These are phyloP conservation scores for Tanozyma kutaoensis DNA, from an alignment of 805 yeast species.

Conservation along the genomic window DNA sequence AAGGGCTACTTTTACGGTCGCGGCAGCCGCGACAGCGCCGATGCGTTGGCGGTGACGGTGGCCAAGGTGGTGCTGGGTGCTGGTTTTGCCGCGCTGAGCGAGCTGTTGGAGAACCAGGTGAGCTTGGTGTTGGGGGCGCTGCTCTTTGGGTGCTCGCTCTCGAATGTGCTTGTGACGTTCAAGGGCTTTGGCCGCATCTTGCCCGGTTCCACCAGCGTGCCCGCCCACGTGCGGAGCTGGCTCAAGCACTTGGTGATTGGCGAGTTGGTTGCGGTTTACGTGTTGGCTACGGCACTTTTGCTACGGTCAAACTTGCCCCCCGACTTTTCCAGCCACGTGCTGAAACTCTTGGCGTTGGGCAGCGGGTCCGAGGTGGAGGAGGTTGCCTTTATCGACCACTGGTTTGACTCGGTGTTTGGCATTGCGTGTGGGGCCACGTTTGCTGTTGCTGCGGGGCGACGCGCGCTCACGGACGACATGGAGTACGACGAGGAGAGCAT, in stretches of 20 bases:
- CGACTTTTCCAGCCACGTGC: slow-evolving; percentile 26
- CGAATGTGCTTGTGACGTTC: slow-evolving; percentile 50
- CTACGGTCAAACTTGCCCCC: slow-evolving; percentile 35
- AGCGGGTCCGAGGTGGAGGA: slow-evolving; percentile 17
- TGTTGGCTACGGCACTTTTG: slow-evolving; percentile 36
- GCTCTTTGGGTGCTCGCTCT: slow-evolving; percentile 48
- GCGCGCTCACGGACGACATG: slow-evolving; percentile 2
- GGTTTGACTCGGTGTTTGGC: slow-evolving; percentile 41
- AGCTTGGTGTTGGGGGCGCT: slow-evolving; percentile 43
- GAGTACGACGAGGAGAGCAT: slow-evolving; percentile 22
- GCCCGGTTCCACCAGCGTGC: slow-evolving; percentile 9
- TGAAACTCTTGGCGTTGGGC: slow-evolving; percentile 22
- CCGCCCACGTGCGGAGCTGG: slow-evolving; percentile 12
- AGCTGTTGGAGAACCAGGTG: slow-evolving; percentile 28
- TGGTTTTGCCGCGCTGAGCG: slow-evolving; percentile 11
- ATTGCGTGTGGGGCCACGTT: slow-evolving; percentile 24
- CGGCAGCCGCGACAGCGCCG: slow-evolving; percentile 12
- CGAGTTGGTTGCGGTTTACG: slow-evolving; percentile 37
- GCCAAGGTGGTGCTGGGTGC: slow-evolving; percentile 25
- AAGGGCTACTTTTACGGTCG: slow-evolving; percentile 2
- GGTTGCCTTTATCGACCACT: slow-evolving; percentile 33
- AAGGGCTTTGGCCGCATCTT: slow-evolving; percentile 30
- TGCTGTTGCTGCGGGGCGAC: slow-evolving; percentile 6
- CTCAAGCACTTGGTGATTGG: slow-evolving; percentile 23
- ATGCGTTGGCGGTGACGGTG: slow-evolving; percentile 36